These are phyloP conservation scores for Stevia rebaudiana DNA, from an alignment of 140 eudicot genomes.

Conservation along the genomic window DNA sequence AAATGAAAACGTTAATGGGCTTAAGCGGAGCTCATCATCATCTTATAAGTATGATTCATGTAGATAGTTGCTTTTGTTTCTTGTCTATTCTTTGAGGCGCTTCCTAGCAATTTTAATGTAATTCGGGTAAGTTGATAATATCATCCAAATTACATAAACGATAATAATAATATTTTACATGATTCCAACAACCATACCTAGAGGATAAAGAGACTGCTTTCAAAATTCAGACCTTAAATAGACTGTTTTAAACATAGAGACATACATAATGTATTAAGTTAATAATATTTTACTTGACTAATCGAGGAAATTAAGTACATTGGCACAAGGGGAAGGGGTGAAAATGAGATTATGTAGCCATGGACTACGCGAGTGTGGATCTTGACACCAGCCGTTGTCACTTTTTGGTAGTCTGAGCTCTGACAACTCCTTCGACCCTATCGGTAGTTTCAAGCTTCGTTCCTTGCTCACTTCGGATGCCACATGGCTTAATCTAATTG, in stretches of 20 bases:
- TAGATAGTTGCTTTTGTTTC: conserved; percentile 19
- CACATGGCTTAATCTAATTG: conserved; percentile 14
- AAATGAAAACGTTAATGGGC: conserved; percentile 9
- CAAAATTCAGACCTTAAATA: no score
- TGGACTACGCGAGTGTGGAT: conserved; percentile 56
- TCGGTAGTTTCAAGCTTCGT: conserved; percentile 33
- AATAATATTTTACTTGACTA: neutral
- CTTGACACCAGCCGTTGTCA: conserved; percentile 45
- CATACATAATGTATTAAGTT: neutral
- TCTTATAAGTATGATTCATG: conserved; percentile 12
- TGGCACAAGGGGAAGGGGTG: conserved; percentile 38
- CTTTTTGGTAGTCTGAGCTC: conserved; percentile 53
- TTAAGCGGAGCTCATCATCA: neutral
- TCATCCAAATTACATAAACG: conserved; percentile 3
- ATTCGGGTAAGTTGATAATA: conserved; percentile 2
- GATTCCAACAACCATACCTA: neutral
- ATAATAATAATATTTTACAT: neutral
- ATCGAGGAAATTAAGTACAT: conserved; percentile 20
- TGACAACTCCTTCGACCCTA: conserved; percentile 26
- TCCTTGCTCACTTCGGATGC: conserved; percentile 7
- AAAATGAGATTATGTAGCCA: conserved; percentile 54
- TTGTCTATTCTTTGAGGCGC: conserved; percentile 25
- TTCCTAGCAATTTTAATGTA: conserved; percentile 8
- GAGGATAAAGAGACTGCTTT: no score
- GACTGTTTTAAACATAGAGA: no score